Base-by-base conservation (phyloP, 371 early-diverging fungal genomes). In the Actinomortierella ambigua region DNA sequence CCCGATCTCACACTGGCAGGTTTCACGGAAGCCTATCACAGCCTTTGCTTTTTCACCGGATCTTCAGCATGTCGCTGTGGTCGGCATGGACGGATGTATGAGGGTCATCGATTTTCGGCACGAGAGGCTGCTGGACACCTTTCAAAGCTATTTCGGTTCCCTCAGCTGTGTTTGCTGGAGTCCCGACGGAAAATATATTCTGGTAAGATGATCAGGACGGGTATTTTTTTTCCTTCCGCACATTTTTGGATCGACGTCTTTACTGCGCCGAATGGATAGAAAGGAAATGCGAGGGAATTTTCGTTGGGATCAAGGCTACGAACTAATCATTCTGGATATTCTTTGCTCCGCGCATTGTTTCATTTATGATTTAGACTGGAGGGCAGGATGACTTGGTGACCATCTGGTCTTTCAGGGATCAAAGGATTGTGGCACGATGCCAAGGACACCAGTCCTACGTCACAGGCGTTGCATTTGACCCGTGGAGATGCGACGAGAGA, bases 361-460 rank as follows among this genome's bases (percentile, higher is more conserved):
- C 20, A n/a, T 42, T 1, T 39, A 27, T 48, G n/a, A 11, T n/a
- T 13, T 64, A 83, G 85, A 85, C 90, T 0, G 93, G 98, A 11
- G 95, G 97, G 0, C 96, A 99, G 69, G 99, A 99, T 77, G 98
- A 99, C 75, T 73, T 95, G 11, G 87, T 98, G 14, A 91, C 95
- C 2, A 84, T 99, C 2, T 99, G 96, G 96, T 85, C 90, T 52
- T 88, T 86, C 69, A 83, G 78, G 57, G 95, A 88, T 41, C 85
- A 85, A 41, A 78, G 86, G 11, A 85, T 95, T 22, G 84, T 95
- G 1, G 96, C 96, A 2, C 79, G 98, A 18, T 94, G 96, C 69
- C 91, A 92, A 65, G 98, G 97, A 2, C 99, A 99, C 75, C 85
- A 87, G 46, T 97, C 99, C 0, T 75, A 88, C 85, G 85, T 94